Conservation (phyloP, 306 rosid species). For the Vigna unguiculata region DNA sequence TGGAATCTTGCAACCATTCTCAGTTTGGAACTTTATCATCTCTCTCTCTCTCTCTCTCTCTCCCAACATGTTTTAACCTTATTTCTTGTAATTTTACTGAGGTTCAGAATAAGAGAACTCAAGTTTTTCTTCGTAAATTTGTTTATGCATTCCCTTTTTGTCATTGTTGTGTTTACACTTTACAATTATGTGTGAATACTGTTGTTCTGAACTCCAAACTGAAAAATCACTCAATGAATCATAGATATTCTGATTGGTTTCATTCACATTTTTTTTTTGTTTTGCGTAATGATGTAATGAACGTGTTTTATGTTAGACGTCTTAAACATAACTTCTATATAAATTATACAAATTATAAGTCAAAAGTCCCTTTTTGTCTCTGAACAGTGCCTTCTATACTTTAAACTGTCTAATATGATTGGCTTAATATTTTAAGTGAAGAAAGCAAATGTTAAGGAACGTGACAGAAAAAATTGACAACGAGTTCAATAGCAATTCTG, state of each 20-base stretch:
- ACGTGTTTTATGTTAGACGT: background rate
- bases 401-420: background rate
- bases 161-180: background rate
- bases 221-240: background rate
- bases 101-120: background rate
- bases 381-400: background rate
- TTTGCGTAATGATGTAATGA: background rate
- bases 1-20: slow-evolving; percentile 29
- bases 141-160: background rate
- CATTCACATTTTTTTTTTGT: background rate
- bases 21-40: slow-evolving; percentile 13
- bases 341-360: background rate
- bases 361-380: slow-evolving; percentile 7
- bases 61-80: background rate
- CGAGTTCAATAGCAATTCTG: background rate
- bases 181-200: background rate
- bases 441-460: background rate
- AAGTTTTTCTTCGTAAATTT: background rate
- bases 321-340: background rate
- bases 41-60: background rate
- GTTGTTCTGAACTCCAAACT: background rate
- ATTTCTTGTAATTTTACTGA: background rate
- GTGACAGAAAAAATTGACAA: background rate
- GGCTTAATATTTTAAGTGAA: background rate
- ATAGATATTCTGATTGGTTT: background rate